These are phyloP conservation scores for Linum lewisii DNA, from an alignment of 345 rosid species.

Conservation along the genomic window DNA sequence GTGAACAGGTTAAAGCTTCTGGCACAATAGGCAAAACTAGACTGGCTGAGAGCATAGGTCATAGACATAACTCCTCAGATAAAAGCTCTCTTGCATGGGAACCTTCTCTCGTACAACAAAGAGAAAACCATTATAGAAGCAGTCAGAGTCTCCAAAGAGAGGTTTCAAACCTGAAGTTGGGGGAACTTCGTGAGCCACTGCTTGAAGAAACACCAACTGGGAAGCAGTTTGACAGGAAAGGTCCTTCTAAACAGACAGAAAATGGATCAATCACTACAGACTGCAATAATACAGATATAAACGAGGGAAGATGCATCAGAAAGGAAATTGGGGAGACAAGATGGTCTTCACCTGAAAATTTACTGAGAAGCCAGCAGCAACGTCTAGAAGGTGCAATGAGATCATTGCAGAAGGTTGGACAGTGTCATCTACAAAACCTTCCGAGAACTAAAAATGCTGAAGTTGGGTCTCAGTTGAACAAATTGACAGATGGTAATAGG, in stretches of 20 bases:
- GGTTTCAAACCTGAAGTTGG: conserved; percentile 76
- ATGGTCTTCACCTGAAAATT: conserved; percentile 41
- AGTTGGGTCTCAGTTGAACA: conserved; percentile 32
- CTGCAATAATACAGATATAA: conserved; percentile 38
- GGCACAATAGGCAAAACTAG: too few species aligned
- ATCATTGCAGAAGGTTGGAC: conserved; percentile 29
- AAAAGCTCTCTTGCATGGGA: too few species aligned
- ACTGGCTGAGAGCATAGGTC: too few species aligned
- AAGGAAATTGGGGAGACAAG: conserved; percentile 38
- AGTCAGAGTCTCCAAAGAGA: too few species aligned
- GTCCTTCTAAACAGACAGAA: conserved; percentile 46
- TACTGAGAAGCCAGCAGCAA: too few species aligned
- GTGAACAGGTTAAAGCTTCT: too few species aligned
- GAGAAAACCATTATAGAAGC: too few species aligned
- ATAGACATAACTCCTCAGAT: too few species aligned
- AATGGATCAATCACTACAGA: conserved; percentile 48
- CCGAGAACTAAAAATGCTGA: conserved; percentile 37
- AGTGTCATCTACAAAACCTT: conserved; percentile 39
- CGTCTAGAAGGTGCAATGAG: conserved; percentile 48
- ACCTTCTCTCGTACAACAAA: too few species aligned
- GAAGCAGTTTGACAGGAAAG: conserved; percentile 54
- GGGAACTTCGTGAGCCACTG: conserved; percentile 74
- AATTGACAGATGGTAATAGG: conserved; percentile 37
- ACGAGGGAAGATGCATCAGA: conserved; percentile 44
- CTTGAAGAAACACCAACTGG: conserved; percentile 39